Conservation (phyloP, 2,329 filamentous ascomycete genomes). For the Aspergillus novoparasiticus region DNA sequence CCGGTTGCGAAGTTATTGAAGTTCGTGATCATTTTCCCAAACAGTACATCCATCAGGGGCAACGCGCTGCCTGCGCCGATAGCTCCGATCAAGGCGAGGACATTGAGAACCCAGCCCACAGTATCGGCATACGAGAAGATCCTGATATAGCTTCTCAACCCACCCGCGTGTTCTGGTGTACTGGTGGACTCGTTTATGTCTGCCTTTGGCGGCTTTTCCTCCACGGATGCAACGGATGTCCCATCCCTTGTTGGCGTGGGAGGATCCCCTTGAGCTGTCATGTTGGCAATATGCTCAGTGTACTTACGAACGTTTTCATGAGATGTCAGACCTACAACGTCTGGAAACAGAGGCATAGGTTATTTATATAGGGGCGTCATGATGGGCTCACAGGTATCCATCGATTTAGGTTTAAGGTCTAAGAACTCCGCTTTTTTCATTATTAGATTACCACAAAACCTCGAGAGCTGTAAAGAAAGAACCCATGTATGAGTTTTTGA, state of each 20-base stretch:
- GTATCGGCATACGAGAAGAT: slow-evolving; percentile 6
- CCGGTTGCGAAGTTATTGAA: slow-evolving; percentile 2
- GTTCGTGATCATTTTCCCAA: slow-evolving; percentile 6
- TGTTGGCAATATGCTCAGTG: background rate
- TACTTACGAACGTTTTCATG: background rate
- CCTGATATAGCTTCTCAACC: background rate
- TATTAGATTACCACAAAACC: too few relatives aligned
- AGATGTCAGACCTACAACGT: background rate
- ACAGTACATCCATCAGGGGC: slow-evolving; percentile 6
- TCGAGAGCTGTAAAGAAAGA: too few relatives aligned
- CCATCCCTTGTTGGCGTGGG: background rate
- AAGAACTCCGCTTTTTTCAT: too few relatives aligned
- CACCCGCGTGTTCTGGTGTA: background rate
- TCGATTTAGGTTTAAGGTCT: too few relatives aligned
- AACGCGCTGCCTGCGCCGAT: slow-evolving; percentile 5
- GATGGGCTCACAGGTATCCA: too few relatives aligned
- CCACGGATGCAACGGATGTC: background rate
- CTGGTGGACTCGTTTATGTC: background rate
- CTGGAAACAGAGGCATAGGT: too few relatives aligned
- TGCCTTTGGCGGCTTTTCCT: background rate
- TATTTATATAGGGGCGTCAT: too few relatives aligned
- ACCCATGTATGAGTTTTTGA: too few relatives aligned
- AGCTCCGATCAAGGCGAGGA: slow-evolving; percentile 7
- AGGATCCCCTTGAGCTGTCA: background rate
- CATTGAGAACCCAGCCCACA: slow-evolving; percentile 4